These are phyloP conservation scores for Plasmodium fragile DNA, from an alignment of 169 alveolate genomes.

Conservation along the genomic window DNA sequence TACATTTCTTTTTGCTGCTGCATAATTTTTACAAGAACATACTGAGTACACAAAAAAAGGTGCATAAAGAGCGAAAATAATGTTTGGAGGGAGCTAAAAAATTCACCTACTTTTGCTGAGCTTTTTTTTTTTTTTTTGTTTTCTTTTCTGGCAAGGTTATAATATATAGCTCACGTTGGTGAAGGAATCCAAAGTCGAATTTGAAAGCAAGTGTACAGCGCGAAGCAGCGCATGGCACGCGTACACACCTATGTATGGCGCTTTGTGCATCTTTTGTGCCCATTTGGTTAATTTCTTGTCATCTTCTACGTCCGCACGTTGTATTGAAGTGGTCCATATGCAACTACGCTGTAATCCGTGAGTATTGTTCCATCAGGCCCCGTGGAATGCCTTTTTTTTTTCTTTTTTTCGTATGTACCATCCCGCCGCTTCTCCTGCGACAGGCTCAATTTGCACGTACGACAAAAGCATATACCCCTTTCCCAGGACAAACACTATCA, in stretches of 20 bases:
- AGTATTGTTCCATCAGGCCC: not conserved
- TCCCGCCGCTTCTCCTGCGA: not conserved
- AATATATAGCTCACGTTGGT: not conserved
- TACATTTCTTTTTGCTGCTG: not conserved
- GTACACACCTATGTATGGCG: not conserved
- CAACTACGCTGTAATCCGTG: not conserved
- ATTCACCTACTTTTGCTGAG: not conserved
- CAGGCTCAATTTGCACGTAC: not conserved
- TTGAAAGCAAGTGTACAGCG: not conserved
- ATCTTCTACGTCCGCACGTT: not conserved
- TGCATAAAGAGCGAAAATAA: not conserved
- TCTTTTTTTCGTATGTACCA: not conserved
- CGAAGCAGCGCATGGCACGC: not conserved
- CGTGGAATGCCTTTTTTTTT: not conserved
- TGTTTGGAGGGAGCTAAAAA: not conserved
- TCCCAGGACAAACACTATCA: not conserved
- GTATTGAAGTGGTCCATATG: not conserved
- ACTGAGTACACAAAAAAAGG: not conserved
- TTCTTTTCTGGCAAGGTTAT: not conserved
- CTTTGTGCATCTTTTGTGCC: not conserved
- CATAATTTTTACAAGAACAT: not conserved
- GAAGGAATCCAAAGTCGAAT: not conserved
- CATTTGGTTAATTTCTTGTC: not conserved
- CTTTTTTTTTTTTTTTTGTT: not conserved
- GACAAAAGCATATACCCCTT: not conserved